Evolutionary conservation across 140 eudicot species (phyloP).

Genomic region (Flaveria floridana): DNA sequence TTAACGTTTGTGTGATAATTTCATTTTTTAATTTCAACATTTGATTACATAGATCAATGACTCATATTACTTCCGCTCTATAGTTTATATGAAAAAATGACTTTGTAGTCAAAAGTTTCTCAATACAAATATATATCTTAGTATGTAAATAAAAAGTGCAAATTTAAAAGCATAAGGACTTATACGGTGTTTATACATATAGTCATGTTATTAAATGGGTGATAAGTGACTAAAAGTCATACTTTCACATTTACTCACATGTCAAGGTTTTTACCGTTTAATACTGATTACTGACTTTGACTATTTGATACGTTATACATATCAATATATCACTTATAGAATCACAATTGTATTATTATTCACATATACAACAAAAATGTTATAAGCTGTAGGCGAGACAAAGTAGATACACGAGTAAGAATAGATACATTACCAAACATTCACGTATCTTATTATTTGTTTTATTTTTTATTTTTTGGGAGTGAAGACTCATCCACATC

Average conservation of each 20-base stretch:
- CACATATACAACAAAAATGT: neutral
- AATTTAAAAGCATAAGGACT: neutral
- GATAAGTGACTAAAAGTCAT: neutral
- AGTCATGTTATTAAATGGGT: neutral
- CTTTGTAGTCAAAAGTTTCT: no score
- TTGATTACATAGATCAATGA: no score
- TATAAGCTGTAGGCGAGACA: neutral
- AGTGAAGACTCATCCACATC: slow-evolving; percentile 24
- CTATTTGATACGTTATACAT: neutral
- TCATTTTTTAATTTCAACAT: no score
- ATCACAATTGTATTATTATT: neutral
- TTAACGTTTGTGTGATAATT: no score
- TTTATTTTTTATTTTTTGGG: no score
- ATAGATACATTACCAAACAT: neutral
- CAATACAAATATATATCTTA: no score
- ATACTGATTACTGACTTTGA: neutral
- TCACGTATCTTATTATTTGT: neutral
- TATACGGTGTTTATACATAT: neutral
- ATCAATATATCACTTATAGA: no score
- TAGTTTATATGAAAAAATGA: no score
- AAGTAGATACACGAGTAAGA: neutral
- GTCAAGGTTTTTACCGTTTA: neutral
- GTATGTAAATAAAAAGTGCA: neutral
- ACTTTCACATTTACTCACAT: neutral
- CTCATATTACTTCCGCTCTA: no score